Conservation (phyloP, 345 rosid genomes). For the Hibiscus syriacus region DNA sequence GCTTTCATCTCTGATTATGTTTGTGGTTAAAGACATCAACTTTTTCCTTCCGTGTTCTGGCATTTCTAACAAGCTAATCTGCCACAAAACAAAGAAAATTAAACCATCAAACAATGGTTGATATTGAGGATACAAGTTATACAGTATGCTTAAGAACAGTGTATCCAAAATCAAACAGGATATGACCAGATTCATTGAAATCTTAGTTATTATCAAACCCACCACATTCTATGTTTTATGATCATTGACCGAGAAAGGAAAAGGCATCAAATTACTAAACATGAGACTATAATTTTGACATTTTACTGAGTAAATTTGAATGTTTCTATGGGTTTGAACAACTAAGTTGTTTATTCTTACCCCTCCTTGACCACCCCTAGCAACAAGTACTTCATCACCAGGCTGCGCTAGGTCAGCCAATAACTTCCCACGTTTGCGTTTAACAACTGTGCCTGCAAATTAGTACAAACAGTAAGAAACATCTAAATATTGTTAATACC, state of each 20-base stretch:
- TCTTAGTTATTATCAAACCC: background rate
- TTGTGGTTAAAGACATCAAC: conserved; percentile 45
- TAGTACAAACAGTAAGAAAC: background rate
- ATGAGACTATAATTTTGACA: background rate
- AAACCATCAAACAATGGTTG: background rate
- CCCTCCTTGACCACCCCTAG: conserved; percentile 85
- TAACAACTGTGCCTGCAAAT: conserved; percentile 60
- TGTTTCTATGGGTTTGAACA: background rate
- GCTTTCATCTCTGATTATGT: conserved; percentile 60
- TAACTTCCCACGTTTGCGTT: conserved; percentile 56
- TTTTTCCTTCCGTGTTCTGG: conserved; percentile 42
- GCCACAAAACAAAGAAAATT: conserved; percentile 17
- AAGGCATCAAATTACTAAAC: background rate
- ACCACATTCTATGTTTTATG: conserved; percentile 1
- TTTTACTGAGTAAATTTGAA: background rate
- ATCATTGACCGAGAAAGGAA: background rate
- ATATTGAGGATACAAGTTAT: background rate
- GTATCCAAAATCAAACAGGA: background rate
- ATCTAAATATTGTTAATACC: background rate
- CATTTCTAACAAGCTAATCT: conserved; percentile 63
- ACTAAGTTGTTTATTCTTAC: conserved; percentile 25
- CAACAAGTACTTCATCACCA: conserved; percentile 58
- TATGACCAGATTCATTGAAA: background rate
- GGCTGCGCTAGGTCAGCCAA: conserved; percentile 57
- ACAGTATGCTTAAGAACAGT: background rate